A percentile compares a stretch with the other conserved stretches of the same genome.
These are phyloP conservation scores for Talaromyces nanjingensis DNA, from an alignment of 495 filamentous ascomycete genomes.

Conservation along the genomic window DNA sequence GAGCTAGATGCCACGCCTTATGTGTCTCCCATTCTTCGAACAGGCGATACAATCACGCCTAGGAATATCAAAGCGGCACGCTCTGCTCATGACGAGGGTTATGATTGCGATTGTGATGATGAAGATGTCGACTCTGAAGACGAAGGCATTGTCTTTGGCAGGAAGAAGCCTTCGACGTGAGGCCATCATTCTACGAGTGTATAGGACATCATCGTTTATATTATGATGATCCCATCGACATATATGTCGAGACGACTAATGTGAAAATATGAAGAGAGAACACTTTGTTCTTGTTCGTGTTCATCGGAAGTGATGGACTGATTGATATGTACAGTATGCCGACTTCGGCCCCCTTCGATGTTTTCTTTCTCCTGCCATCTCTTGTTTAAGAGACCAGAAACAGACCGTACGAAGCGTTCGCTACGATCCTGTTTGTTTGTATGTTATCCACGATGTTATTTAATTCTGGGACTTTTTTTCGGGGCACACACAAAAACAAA, in stretches of 20 bases:
- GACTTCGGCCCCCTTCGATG: not conserved
- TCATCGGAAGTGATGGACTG: not conserved
- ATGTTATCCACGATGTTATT: not conserved
- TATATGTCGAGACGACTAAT: not conserved
- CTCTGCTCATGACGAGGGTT: constrained; percentile 32
- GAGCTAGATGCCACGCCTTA: constrained; percentile 19
- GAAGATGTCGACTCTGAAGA: constrained; percentile 45
- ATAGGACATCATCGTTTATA: not conserved
- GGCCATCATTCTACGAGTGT: not conserved
- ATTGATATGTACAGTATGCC: not conserved
- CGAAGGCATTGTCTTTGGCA: constrained; percentile 40
- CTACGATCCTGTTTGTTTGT: not conserved
- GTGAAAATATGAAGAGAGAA: not conserved
- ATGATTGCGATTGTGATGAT: constrained; percentile 38
- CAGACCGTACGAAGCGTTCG: not conserved
- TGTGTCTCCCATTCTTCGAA: constrained; percentile 38
- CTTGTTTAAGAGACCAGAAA: not conserved
- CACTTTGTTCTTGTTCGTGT: not conserved
- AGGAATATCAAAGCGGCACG: constrained; percentile 16
- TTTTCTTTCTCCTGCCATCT: not conserved
- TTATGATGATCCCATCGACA: not conserved
- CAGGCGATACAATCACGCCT: constrained; percentile 39
- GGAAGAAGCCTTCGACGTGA: constrained; percentile 24
- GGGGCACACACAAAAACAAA: not conserved
- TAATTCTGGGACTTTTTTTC: not conserved